Conservation (phyloP, 2,329 filamentous ascomycete genomes). For the Arthroderma uncinatum region DNA sequence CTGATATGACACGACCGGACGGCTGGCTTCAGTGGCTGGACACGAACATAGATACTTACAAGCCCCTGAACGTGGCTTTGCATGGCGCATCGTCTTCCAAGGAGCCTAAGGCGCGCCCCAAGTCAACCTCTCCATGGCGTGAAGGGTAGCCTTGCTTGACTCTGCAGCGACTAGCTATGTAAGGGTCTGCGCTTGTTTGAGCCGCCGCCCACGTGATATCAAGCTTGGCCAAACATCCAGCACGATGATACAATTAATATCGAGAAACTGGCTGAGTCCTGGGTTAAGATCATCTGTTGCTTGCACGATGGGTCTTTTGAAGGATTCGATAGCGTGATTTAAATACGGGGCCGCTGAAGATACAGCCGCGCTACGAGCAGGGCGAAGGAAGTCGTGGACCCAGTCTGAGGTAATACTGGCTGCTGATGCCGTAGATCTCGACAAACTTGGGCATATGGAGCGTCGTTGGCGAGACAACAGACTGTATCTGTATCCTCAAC, state of each 20-base stretch:
- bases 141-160: background rate
- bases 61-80: too few species aligned
- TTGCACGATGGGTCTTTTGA: background rate
- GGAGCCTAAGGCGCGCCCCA: too few species aligned
- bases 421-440: background rate
- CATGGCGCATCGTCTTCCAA: too few species aligned
- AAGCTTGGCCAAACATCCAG: background rate
- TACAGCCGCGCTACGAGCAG: background rate
- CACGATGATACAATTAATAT: background rate
- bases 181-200: background rate
- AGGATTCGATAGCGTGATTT: background rate
- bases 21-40: too few species aligned
- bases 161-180: background rate
- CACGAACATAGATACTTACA: too few species aligned
- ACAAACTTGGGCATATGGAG: too few species aligned
- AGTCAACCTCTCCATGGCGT: too few species aligned
- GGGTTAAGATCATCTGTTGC: background rate
- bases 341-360: background rate
- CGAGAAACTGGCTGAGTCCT: background rate
- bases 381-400: background rate
- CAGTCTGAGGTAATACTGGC: background rate
- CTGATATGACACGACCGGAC: too few species aligned
- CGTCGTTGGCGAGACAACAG: background rate
- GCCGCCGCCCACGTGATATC: background rate
- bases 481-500: background rate